Evolutionary conservation across 768 basidiomycete species (phyloP), one percentile per base, ranked within the genome.

Genomic region (Boletus rex-veris): DNA sequence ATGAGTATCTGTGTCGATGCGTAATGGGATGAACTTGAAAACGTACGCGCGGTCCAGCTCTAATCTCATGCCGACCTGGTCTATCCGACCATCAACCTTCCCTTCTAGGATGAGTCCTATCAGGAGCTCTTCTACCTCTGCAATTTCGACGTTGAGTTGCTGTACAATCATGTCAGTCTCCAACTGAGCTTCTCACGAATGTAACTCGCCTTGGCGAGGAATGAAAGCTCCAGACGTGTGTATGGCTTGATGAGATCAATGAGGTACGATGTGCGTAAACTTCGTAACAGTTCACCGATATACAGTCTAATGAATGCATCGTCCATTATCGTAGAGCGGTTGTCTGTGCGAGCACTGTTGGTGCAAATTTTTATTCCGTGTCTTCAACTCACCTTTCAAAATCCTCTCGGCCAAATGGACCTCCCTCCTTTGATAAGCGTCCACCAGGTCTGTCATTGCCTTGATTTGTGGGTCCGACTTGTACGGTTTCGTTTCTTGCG

Each of bases 161-260:
- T 98, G 60, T 8, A 50, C 15, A 37, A 46, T 47, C 21, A 11
- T 48, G 30, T 60, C 9, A 44, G 53, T 18, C n/a, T 35, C 35
- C n/a, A 10, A 40, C 24, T 16, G 30, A 30, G 24, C 28, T 28
- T 14, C 8, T 12, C n/a, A 11, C 2, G 7, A 50, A 16, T 12
- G 1, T 18, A 43, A 64, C 75, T 45, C 57, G 90, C 95, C 78
- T 90, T 92, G 33, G 92, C 94, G 6, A 99, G 82, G 79, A 95
- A 97, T 18, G 87, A 82, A 39, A 98, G 79, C 69, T 98, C 96
- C 30, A 99, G 80, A 31, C 96, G 81, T 1, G 92, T 95, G 74
- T 99, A 99, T 8, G 97, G 95, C 70, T 95, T 96, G 77, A 98
- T 97, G 55, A 98, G 83, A 66, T 98, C 97, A 61, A 98, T 93